Evolutionary conservation across 2,329 filamentous ascomycete species (phyloP).

Genomic region (Phyllosticta citribraziliensis): DNA sequence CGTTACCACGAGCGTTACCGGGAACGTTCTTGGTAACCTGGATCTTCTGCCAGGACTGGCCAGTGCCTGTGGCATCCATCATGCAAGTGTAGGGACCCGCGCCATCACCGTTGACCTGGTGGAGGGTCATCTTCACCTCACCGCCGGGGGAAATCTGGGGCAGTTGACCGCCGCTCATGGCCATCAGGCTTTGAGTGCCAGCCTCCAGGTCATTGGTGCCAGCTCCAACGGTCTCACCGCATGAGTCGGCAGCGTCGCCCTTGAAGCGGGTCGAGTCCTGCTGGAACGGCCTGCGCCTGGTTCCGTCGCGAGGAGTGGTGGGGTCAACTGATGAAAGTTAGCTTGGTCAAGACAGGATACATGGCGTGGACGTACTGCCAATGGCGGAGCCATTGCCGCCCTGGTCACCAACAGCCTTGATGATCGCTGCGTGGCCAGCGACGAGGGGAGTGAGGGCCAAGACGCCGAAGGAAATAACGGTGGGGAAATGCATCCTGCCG

Average conservation of each 20-base stretch:
- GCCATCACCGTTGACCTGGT: slow-evolving; percentile 59
- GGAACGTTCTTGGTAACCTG: slow-evolving; percentile 46
- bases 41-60: slow-evolving; percentile 42
- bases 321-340: slow-evolving; percentile 34
- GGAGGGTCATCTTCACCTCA: slow-evolving; percentile 50
- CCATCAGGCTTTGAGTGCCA: slow-evolving; percentile 49
- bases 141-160: slow-evolving; percentile 52
- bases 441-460: slow-evolving; percentile 47
- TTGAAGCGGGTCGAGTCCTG: slow-evolving; percentile 54
- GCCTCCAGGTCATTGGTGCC: slow-evolving; percentile 49
- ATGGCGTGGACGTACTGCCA: slow-evolving; percentile 32
- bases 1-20: slow-evolving; percentile 39
- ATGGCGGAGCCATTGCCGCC: slow-evolving; percentile 43
- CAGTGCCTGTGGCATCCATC: slow-evolving; percentile 53
- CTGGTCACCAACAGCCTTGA: slow-evolving; percentile 46
- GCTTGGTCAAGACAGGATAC: neutral
- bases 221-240: slow-evolving; percentile 48
- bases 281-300: slow-evolving; percentile 51
- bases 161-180: slow-evolving; percentile 45
- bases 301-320: slow-evolving; percentile 52
- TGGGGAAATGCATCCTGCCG: slow-evolving; percentile 34
- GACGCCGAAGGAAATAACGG: slow-evolving; percentile 37
- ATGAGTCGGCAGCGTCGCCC: slow-evolving; percentile 40
- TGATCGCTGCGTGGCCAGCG: slow-evolving; percentile 52
- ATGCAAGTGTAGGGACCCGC: slow-evolving; percentile 57